Evolutionary conservation across 768 basidiomycete species (phyloP), one percentile per base, ranked within the genome.

Genomic region (Auricularia sp.): DNA sequence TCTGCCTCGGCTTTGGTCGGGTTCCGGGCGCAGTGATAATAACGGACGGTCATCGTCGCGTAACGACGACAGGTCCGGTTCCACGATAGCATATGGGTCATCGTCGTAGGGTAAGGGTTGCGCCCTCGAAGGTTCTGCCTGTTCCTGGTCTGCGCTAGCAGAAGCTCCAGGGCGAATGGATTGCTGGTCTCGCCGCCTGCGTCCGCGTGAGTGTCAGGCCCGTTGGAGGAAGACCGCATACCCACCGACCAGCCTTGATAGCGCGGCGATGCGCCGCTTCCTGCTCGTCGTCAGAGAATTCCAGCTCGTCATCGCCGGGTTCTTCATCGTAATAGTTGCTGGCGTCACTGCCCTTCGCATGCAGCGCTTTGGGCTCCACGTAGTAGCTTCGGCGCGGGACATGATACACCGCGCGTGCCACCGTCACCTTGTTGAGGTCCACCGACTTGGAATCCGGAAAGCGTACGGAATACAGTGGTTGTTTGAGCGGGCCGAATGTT

Each of bases 271-370:
- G 82, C 35, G 85, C 86, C 18, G 85, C 84, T 74, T 98, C 96
- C 64, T 87, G 82, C 73, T 98, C 96, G 69, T 98, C 96, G 68
- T 98, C 96, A 3, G 91, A 94, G 75, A 95, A 98, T 72, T 98
- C 96, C 36, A 92, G 71, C 71, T 98, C 96, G 64, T 92, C 84
- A 21, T 92, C 94, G 1, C 80, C 90, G 2, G 92, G 88, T 73
- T 98, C 96, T 75, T 98, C 96, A 71, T 98, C 96, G 69, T 94
- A 85, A 10, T 94, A 80, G 72, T 98, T 98, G 71, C 90, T 93
- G 24, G 96, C 96, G 69, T 98, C 96, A 68, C 91, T 94, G 51
- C 95, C 96, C 72, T 87, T 94, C 67, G 77, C 80, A 66, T 83
- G 82, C 58, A 98, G 81, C 58, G 87, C 83, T 44, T 82, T 79